phyloP scores from a whole-genome alignment of 2,329 filamentous ascomycete genomes.

The Microdochium nivale region DNA sequence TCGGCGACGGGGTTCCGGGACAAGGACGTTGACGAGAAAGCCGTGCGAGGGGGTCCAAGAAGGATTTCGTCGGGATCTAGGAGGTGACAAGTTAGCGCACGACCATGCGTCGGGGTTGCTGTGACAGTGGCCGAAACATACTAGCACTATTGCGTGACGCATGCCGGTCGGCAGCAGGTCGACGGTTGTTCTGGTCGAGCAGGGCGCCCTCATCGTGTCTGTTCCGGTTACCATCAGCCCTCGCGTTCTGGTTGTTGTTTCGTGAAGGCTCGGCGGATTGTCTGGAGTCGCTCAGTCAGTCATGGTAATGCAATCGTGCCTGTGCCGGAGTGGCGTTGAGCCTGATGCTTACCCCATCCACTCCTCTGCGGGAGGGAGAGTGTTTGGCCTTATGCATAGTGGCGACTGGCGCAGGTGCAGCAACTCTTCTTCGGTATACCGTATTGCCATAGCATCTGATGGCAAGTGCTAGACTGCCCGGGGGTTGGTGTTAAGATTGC shows the following conservation, averaged over 20 bases:
- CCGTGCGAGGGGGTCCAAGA: conserved; percentile 74
- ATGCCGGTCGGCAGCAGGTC: conserved; percentile 43
- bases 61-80: conserved; percentile 71
- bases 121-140: conserved; percentile 26
- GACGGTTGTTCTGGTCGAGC: conserved; percentile 41
- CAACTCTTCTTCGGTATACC: conserved; percentile 72
- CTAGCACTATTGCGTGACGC: conserved; percentile 47
- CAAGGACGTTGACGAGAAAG: conserved; percentile 69
- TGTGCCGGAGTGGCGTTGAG: conserved; percentile 16
- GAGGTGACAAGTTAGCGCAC: conserved; percentile 18
- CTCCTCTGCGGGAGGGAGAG: conserved; percentile 76
- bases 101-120: background rate
- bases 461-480: background rate
- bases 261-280: conserved; percentile 36
- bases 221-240: conserved; percentile 29
- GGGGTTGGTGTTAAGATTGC: background rate
- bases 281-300: conserved; percentile 18
- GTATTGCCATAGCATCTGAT: conserved; percentile 39
- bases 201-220: conserved; percentile 34
- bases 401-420: conserved; percentile 72
- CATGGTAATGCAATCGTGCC: background rate
- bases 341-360: conserved; percentile 74
- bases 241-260: conserved; percentile 30
- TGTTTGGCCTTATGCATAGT: conserved; percentile 70
- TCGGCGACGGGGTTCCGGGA: conserved; percentile 25